Conservation (phyloP, 768 basidiomycete genomes). For the Phanerodontia chrysosporium region DNA sequence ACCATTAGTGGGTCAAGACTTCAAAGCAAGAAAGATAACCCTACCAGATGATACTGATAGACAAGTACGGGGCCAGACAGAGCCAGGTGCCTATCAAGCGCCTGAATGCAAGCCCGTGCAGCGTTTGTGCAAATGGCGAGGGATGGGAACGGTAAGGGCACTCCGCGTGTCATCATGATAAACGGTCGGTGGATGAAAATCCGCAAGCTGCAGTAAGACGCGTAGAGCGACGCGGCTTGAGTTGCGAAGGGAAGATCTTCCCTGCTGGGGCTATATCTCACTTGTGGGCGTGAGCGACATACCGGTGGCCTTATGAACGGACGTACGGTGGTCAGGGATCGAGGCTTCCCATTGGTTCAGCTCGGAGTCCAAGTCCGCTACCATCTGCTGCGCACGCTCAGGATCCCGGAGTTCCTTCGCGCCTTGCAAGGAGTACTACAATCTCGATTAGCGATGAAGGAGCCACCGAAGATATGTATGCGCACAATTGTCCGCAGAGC, state of each 20-base stretch:
- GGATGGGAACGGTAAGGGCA: slow-evolving; percentile 40
- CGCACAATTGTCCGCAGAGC: slow-evolving; percentile 65
- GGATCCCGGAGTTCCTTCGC: slow-evolving; percentile 34
- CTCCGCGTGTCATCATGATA: slow-evolving; percentile 39
- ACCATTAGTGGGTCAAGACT: not conserved
- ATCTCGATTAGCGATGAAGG: slow-evolving; percentile 51
- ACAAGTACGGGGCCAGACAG: not conserved
- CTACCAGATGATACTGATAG: slow-evolving; percentile 20
- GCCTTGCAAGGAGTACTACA: slow-evolving; percentile 44
- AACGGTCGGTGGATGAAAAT: slow-evolving; percentile 52
- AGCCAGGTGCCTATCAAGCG: slow-evolving; percentile 34
- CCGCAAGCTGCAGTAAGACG: slow-evolving; percentile 53
- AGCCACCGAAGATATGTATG: not conserved
- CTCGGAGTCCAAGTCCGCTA: slow-evolving; percentile 63
- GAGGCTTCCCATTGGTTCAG: slow-evolving; percentile 69
- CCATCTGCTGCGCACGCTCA: slow-evolving; percentile 51
- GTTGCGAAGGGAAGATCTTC: slow-evolving; percentile 40
- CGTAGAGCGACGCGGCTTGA: slow-evolving; percentile 56
- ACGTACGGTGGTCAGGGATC: slow-evolving; percentile 61
- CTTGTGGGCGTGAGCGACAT: slow-evolving; percentile 12
- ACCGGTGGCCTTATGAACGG: not conserved
- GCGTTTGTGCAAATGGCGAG: slow-evolving; percentile 54
- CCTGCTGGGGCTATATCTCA: slow-evolving; percentile 41
- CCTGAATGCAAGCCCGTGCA: slow-evolving; percentile 44
- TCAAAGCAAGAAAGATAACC: not conserved